phyloP scores from a whole-genome alignment of 768 basidiomycete genomes.

The Lanmaoa pseudosensibilis region DNA sequence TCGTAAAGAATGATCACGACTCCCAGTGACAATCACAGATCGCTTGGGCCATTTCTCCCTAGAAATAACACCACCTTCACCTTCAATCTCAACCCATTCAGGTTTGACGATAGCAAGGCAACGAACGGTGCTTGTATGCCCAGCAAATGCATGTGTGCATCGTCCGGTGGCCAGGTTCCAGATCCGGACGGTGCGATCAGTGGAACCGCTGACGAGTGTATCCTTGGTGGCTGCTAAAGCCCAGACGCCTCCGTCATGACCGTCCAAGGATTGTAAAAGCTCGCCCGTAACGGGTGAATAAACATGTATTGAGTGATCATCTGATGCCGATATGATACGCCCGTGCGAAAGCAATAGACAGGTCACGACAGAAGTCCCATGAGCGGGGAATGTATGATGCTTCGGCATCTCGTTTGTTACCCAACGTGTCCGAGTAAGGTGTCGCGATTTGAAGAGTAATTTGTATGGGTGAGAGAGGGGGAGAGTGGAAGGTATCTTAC shows the following conservation, averaged over 20 bases:
- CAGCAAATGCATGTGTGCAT: constrained; percentile 92
- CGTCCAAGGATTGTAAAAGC: constrained; percentile 71
- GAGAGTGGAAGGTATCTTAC: constrained; percentile 46
- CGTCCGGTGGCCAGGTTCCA: constrained; percentile 81
- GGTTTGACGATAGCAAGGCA: constrained; percentile 96
- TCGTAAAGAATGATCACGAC: constrained; percentile 63
- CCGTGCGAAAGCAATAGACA: constrained; percentile 93
- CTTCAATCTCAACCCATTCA: constrained; percentile 75
- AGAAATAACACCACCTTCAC: constrained; percentile 56
- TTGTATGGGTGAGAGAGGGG: constrained; percentile 87
- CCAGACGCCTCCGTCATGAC: constrained; percentile 97
- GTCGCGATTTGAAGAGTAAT: constrained; percentile 88
- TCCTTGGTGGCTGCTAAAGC: constrained; percentile 89
- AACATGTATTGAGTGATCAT: constrained; percentile 95
- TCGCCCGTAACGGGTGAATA: constrained; percentile 86
- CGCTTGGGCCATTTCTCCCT: constrained; percentile 75
- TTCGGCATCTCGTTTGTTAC: constrained; percentile 68
- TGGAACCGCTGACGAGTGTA: constrained; percentile 87
- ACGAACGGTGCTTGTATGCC: constrained; percentile 94
- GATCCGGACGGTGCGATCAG: constrained; percentile 89
- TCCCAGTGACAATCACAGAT: constrained; percentile 72
- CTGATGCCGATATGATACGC: constrained; percentile 95
- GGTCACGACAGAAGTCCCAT: constrained; percentile 90
- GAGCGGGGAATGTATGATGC: constrained; percentile 82
- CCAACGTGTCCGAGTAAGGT: constrained; percentile 80